These are phyloP conservation scores for Pseudogymnoascus sp. DNA, from an alignment of 2,329 filamentous ascomycete species.

Conservation along the genomic window DNA sequence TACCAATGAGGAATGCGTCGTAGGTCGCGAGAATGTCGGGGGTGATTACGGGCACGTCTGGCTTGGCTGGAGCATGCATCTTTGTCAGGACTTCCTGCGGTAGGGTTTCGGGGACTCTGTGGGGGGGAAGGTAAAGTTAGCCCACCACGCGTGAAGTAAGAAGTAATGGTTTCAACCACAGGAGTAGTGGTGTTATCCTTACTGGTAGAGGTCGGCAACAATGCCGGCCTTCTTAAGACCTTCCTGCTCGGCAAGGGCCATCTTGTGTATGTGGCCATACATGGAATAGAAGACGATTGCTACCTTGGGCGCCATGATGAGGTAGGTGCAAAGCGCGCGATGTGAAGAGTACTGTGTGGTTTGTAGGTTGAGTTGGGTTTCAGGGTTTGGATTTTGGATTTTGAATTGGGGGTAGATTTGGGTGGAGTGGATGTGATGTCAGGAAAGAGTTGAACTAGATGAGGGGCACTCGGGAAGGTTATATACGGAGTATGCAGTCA, in stretches of 20 bases:
- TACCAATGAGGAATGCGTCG: constrained; percentile 85
- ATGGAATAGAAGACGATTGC: constrained; percentile 91
- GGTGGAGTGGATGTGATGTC: neutral
- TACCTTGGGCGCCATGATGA: constrained; percentile 74
- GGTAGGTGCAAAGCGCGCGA: neutral
- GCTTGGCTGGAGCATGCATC: constrained; percentile 82
- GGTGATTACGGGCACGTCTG: constrained; percentile 54
- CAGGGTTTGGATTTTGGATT: neutral
- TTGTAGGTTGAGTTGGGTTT: neutral
- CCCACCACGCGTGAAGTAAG: constrained; percentile 15
- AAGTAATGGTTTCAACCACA: neutral
- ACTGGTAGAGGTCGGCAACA: constrained; percentile 73
- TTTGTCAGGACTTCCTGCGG: constrained; percentile 71
- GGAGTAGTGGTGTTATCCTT: constrained; percentile 27
- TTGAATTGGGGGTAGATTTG: too few relatives aligned
- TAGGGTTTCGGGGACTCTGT: constrained; percentile 78
- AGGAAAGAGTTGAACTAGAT: neutral
- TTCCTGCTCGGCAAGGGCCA: constrained; percentile 84
- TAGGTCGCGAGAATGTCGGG: constrained; percentile 58
- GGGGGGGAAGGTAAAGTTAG: neutral
- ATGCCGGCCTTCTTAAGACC: constrained; percentile 86
- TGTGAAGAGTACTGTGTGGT: neutral
- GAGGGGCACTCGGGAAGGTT: neutral
- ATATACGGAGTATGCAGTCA: neutral
- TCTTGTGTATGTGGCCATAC: constrained; percentile 78